phyloP scores from a whole-genome alignment of 2,329 filamentous ascomycete genomes.

The Dothistroma septosporum region DNA sequence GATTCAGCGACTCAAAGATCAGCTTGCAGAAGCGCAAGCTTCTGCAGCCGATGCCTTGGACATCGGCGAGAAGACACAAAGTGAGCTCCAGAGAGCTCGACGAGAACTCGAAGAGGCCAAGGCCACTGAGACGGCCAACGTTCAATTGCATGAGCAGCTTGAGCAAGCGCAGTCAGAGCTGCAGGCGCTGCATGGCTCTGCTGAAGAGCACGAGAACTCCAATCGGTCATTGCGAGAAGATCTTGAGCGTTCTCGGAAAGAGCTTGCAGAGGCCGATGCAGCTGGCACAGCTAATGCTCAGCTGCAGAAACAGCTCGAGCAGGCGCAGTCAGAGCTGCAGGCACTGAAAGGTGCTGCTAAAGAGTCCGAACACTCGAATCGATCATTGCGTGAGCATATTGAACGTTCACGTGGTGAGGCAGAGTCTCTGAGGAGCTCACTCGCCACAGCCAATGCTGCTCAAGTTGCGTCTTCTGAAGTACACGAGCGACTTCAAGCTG shows the following conservation, averaged over 20 bases:
- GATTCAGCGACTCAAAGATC: background rate
- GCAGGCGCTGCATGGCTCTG: background rate
- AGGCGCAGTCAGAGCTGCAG: background rate
- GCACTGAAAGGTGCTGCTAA: background rate
- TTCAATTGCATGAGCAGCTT: background rate
- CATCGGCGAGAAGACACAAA: background rate
- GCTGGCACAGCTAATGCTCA: background rate
- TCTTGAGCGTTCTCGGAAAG: background rate
- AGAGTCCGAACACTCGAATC: background rate
- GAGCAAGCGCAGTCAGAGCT: constrained; percentile 1
- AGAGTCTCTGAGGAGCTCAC: background rate
- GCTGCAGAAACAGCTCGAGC: background rate
- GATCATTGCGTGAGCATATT: background rate
- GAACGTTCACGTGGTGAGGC: background rate
- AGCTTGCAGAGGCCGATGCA: too few relatives aligned
- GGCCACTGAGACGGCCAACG: background rate
- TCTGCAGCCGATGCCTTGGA: background rate
- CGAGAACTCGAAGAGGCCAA: background rate
- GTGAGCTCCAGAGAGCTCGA: background rate
- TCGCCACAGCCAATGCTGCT: background rate
- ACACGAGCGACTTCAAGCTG: background rate
- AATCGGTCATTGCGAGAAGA: background rate
- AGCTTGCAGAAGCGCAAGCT: background rate
- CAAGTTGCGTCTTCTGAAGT: background rate
- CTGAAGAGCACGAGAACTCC: background rate